Evolutionary conservation across 2,329 filamentous ascomycete species (phyloP).

Genomic region (Incumbomyces lentus): DNA sequence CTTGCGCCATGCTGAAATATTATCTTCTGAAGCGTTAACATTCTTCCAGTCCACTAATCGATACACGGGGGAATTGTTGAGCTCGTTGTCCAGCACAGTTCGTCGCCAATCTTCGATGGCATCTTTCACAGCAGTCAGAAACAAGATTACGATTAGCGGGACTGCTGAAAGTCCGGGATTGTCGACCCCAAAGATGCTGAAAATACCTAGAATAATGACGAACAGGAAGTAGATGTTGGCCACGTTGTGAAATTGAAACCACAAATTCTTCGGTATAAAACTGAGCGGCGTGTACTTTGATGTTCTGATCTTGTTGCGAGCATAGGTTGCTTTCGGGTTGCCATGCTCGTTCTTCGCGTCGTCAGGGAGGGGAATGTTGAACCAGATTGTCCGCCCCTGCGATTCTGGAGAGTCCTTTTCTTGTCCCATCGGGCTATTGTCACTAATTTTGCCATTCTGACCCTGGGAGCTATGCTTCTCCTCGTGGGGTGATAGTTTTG

Average conservation of each 20-base stretch:
- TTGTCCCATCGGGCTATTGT: slow-evolving; percentile 16
- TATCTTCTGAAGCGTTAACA: slow-evolving; percentile 82
- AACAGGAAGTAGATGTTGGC: slow-evolving; percentile 98
- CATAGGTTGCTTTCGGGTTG: slow-evolving; percentile 56
- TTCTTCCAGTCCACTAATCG: slow-evolving; percentile 81
- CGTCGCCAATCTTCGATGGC: slow-evolving; percentile 90
- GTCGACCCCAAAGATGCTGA: slow-evolving; percentile 84
- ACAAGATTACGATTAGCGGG: slow-evolving; percentile 84
- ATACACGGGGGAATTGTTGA: slow-evolving; percentile 95
- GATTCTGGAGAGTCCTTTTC: slow-evolving; percentile 24
- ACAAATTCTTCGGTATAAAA: slow-evolving; percentile 93
- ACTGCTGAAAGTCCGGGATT: slow-evolving; percentile 86
- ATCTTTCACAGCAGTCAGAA: slow-evolving; percentile 84
- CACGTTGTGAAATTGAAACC: slow-evolving; percentile 96
- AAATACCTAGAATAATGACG: slow-evolving; percentile 84
- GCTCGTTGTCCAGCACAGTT: slow-evolving; percentile 79
- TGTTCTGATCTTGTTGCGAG: slow-evolving; percentile 93
- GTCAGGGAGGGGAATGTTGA: slow-evolving; percentile 71
- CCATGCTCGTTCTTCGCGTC: slow-evolving; percentile 73
- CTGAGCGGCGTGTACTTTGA: slow-evolving; percentile 94
- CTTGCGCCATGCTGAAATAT: slow-evolving; percentile 72
- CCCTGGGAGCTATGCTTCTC: slow-evolving; percentile 30
- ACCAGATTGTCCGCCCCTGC: slow-evolving; percentile 57
- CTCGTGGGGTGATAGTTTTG: slow-evolving; percentile 52
- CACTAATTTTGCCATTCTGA: slow-evolving; percentile 23